Conservation (phyloP, 768 basidiomycete species). For the Mycena metata region DNA sequence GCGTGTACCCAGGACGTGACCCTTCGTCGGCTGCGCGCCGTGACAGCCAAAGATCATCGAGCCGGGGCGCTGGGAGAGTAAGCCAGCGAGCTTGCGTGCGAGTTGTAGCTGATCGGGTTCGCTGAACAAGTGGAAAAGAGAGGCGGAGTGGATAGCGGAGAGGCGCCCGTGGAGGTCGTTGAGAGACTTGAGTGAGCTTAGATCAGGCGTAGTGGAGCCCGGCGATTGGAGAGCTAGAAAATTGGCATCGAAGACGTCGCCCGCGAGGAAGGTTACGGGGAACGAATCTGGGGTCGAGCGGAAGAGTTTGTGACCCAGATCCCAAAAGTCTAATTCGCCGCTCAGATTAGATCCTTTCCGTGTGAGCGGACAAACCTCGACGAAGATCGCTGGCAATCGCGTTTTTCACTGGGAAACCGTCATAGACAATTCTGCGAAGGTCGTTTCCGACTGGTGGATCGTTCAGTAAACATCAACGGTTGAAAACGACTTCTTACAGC, state of each 20-base stretch:
- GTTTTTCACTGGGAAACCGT: constrained; percentile 56
- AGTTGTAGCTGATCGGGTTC: constrained; percentile 55
- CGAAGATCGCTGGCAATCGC: constrained; percentile 55
- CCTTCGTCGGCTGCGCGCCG: constrained; percentile 49
- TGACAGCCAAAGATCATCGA: constrained; percentile 64
- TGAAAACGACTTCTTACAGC: constrained; percentile 48
- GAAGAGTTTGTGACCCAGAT: constrained; percentile 73
- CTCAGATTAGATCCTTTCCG: not conserved
- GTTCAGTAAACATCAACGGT: not conserved
- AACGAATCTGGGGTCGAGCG: constrained; percentile 63
- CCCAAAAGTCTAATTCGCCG: constrained; percentile 64
- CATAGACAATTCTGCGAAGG: constrained; percentile 52
- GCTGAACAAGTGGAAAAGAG: constrained; percentile 68
- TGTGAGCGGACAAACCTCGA: constrained; percentile 41
- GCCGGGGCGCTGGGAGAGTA: constrained; percentile 59
- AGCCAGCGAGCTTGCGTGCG: constrained; percentile 55
- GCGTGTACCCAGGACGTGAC: constrained; percentile 24
- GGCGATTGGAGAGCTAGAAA: constrained; percentile 53
- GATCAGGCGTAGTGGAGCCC: constrained; percentile 38
- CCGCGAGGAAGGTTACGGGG: constrained; percentile 67
- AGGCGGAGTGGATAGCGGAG: constrained; percentile 62
- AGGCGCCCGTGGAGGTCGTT: constrained; percentile 61
- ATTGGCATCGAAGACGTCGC: constrained; percentile 64
- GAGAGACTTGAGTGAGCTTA: constrained; percentile 54
- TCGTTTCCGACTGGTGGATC: constrained; percentile 56